Evolutionary conservation across 495 filamentous ascomycete genomes (phyloP).

Genomic region (Lasiosphaeria hispida): DNA sequence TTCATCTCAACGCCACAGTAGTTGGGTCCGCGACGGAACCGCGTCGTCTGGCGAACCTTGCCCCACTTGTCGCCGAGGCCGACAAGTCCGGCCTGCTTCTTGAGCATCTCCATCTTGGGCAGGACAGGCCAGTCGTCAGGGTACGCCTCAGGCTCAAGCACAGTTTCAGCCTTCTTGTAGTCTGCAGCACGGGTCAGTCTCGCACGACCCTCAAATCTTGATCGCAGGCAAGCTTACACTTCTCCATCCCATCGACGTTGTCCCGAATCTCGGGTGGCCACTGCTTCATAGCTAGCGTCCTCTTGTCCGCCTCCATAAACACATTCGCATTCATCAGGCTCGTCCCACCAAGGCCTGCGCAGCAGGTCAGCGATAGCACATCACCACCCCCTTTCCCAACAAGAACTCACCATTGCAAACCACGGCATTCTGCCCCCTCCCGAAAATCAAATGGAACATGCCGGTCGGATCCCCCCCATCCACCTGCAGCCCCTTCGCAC

Average conservation of each 20-base stretch:
- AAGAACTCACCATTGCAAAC: conserved; percentile 57
- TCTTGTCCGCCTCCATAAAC: conserved; percentile 58
- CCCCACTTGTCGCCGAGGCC: conserved; percentile 53
- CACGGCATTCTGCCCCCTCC: conserved; percentile 64
- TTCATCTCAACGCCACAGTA: conserved; percentile 61
- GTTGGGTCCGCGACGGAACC: conserved; percentile 59
- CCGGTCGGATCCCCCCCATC: conserved; percentile 55
- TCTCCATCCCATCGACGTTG: conserved; percentile 41
- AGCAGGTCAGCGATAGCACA: neutral
- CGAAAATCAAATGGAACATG: conserved; percentile 62
- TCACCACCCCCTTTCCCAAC: neutral
- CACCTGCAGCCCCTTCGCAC: conserved; percentile 38
- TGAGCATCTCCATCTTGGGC: conserved; percentile 55
- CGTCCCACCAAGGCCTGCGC: conserved; percentile 58
- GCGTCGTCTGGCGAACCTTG: conserved; percentile 59
- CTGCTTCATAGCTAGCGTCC: conserved; percentile 49
- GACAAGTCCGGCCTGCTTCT: conserved; percentile 53
- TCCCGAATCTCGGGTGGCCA: conserved; percentile 61
- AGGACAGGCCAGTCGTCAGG: conserved; percentile 55
- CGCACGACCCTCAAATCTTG: neutral
- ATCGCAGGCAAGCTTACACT: conserved; percentile 43
- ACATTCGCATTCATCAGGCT: conserved; percentile 68
- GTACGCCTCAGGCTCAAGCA: conserved; percentile 60
- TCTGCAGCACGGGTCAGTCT: conserved; percentile 33
- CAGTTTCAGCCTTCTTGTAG: conserved; percentile 53